phyloP scores from a whole-genome alignment of 345 rosid genomes.

The Citrus sp. region DNA sequence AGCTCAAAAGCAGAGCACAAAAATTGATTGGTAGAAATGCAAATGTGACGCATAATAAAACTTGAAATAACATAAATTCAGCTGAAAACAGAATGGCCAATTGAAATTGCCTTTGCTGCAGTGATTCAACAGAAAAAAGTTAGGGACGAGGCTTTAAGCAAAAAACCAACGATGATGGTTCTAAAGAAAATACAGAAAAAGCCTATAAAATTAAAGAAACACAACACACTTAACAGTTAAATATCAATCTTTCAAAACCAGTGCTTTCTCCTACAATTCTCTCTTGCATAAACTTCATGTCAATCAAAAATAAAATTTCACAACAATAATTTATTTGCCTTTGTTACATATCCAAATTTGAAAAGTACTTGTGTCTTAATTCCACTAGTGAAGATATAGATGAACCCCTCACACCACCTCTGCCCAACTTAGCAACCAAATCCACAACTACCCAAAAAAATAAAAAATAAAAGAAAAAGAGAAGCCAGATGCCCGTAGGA shows the following conservation, averaged over 20 bases:
- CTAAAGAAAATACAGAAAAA: background rate
- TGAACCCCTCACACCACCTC: background rate
- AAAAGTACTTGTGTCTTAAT: background rate
- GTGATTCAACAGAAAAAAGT: background rate
- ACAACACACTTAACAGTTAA: background rate
- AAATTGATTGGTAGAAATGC: background rate
- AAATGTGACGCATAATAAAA: background rate
- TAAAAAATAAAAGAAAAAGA: background rate
- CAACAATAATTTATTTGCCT: background rate
- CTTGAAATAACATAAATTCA: background rate
- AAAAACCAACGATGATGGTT: background rate
- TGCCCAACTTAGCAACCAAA: conserved; percentile 5
- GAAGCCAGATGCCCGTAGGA: conserved; percentile 1
- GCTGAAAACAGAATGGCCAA: background rate
- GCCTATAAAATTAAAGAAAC: background rate
- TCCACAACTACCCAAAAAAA: too few relatives aligned
- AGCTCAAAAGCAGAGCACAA: conserved; percentile 6
- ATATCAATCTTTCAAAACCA: background rate
- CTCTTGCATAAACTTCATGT: background rate
- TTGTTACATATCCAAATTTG: background rate
- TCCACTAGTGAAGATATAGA: background rate
- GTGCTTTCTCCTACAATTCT: background rate
- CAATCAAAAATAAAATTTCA: background rate
- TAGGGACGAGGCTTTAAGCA: background rate
- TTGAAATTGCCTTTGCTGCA: background rate